Base-by-base conservation (phyloP, 148 eudicot species). In the Polygonum aviculare region DNA sequence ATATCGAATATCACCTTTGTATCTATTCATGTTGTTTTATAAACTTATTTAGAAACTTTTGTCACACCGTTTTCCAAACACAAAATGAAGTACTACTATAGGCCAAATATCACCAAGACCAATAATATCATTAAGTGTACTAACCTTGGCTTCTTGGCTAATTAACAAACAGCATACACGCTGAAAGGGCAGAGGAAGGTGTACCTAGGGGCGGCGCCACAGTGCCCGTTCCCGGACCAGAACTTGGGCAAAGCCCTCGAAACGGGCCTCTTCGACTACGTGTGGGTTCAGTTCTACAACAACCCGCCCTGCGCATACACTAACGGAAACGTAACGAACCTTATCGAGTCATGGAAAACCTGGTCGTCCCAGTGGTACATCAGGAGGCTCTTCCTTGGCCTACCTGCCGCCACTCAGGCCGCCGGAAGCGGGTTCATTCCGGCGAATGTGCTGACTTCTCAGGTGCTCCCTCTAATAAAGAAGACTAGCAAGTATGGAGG, bases 251-350 rank as follows among this genome's bases (percentile, higher is more conserved):
- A 75, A 3, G 93, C 98, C 5, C 84, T 92, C 9, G 33, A 83
- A 3, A 89, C 93, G 0, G 83, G 88, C 12, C 78, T 88, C 2
- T 94, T 94, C 44, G 98, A 92, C 79, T 90, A 81, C 19, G 91
- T 94, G 38, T 94, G 98, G 98, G 87, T 94, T 1, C 98, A 89
- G 70, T 94, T 92, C 59, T 94, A 94, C 63, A 89, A 90, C 78
- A 92, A 92, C 76, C 97, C 91, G 2, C 93, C 90, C 12, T 94
- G 98, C 73, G 87, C 84, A 47, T 94, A 87, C 76, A 33, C 48
- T 35, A 76, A 87, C 54, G 90, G 90, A 5, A 91, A 81, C 73
- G 75, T 49, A 48, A 78, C 78, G 3, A 87, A 86, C 33, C 82
- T 91, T n/a, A 51, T 79, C 21, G 69, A 49, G 7, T 87, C 94